Percentiles rank a stretch among this genome's conserved stretches.
Evolutionary conservation across 2,329 filamentous ascomycete genomes (phyloP).

Genomic region (Xylariaceae sp.): DNA sequence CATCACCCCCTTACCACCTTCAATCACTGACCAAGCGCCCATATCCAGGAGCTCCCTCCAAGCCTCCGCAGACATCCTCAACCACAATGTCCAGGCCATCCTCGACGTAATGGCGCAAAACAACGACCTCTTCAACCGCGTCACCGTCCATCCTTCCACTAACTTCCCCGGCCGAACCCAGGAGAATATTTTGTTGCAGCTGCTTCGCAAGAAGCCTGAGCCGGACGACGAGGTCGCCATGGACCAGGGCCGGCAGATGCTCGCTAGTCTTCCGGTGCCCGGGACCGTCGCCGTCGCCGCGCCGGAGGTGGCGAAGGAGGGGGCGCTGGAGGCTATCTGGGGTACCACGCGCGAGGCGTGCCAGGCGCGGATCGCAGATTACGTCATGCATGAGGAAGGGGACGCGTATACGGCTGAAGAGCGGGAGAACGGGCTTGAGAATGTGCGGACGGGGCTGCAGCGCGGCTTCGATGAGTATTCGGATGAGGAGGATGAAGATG

Average conservation of each 20-base stretch:
- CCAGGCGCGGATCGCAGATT: slow-evolving; percentile 33
- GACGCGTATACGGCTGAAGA: slow-evolving; percentile 71
- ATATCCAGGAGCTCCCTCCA: slow-evolving; percentile 62
- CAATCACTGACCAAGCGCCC: not conserved
- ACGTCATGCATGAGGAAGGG: slow-evolving; percentile 46
- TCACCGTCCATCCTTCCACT: slow-evolving; percentile 72
- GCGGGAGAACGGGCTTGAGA: slow-evolving; percentile 59
- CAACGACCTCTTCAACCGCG: slow-evolving; percentile 61
- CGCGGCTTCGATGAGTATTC: slow-evolving; percentile 52
- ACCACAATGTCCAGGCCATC: slow-evolving; percentile 64
- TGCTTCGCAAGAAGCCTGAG: slow-evolving; percentile 80
- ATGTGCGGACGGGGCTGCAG: slow-evolving; percentile 67
- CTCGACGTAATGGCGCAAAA: slow-evolving; percentile 62
- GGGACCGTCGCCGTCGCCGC: not conserved
- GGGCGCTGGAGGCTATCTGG: slow-evolving; percentile 40
- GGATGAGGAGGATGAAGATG: slow-evolving; percentile 45
- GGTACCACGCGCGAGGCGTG: slow-evolving; percentile 33
- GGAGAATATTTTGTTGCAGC: slow-evolving; percentile 59
- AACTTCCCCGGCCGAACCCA: slow-evolving; percentile 69
- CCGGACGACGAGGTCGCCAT: slow-evolving; percentile 72
- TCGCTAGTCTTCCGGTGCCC: slow-evolving; percentile 16
- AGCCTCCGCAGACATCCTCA: slow-evolving; percentile 66
- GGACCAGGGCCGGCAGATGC: slow-evolving; percentile 53
- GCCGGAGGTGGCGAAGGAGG: slow-evolving; percentile 36
- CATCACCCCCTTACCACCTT: not conserved